Evolutionary conservation across 768 basidiomycete genomes (phyloP).

Genomic region (Tulasnella calospora): DNA sequence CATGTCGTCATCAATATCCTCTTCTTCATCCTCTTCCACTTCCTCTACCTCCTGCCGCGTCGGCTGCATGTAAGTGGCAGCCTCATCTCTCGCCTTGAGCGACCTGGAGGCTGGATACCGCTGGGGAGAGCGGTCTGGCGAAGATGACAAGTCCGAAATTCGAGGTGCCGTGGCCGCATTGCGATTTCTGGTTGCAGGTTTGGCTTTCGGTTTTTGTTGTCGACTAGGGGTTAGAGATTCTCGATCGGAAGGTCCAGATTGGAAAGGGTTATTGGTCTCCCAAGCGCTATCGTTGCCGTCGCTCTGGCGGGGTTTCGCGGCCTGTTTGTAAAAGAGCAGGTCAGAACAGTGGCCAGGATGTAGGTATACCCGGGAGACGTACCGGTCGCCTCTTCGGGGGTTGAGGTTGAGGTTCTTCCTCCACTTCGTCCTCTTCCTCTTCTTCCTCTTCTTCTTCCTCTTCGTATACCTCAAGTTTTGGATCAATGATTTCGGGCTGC

Average conservation of each 20-base stretch:
- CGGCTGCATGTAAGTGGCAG: background rate
- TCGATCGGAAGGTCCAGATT: constrained; percentile 58
- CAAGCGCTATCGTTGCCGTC: constrained; percentile 67
- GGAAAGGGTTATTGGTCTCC: constrained; percentile 83
- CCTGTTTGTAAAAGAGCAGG: background rate
- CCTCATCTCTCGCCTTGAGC: background rate
- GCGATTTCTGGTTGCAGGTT: constrained; percentile 10
- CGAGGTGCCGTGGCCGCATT: background rate
- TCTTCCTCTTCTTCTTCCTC: constrained; percentile 9
- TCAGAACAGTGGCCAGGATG: background rate
- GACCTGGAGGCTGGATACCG: background rate
- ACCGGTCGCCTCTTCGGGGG: constrained; percentile 3
- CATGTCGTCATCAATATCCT: constrained; percentile 42
- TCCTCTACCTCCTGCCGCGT: constrained; percentile 10
- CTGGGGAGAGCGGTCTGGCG: constrained; percentile 57
- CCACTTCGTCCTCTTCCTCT: background rate
- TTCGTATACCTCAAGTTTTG: background rate
- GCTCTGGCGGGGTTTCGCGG: background rate
- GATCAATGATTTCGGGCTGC: background rate
- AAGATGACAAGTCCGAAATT: constrained; percentile 48
- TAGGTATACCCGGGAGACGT: background rate
- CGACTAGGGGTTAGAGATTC: constrained; percentile 38
- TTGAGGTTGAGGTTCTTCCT: background rate
- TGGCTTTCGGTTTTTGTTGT: constrained; percentile 6
- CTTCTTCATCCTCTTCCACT: constrained; percentile 24